Evolutionary conservation across 805 yeast genomes (phyloP).

Genomic region (Saccharomyces mikatae): DNA sequence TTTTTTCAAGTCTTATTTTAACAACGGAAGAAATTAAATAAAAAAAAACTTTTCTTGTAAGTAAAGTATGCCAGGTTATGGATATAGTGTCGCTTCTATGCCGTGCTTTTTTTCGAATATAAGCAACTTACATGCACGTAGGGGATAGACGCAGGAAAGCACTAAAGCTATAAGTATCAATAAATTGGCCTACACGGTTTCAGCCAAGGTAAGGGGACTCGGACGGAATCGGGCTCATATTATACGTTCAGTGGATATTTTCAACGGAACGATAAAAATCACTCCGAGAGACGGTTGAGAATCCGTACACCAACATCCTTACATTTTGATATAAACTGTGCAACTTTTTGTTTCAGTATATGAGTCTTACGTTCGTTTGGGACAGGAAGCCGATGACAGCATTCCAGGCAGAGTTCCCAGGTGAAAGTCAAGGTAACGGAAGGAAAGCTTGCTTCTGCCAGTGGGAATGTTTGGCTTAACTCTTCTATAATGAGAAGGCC

Average conservation of each 20-base stretch:
- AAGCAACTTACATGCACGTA: neutral
- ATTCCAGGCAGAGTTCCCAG: neutral
- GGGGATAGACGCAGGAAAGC: conserved; percentile 1
- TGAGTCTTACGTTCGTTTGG: neutral
- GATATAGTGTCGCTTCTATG: neutral
- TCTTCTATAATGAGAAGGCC: neutral
- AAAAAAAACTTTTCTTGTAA: neutral
- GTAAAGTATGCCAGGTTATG: neutral
- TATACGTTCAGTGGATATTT: neutral
- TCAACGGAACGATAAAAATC: neutral
- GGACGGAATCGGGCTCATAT: neutral
- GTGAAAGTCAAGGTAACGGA: neutral
- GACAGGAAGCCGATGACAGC: neutral
- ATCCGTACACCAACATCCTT: neutral
- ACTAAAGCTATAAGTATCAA: neutral
- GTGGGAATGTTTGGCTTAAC: neutral
- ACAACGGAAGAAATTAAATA: neutral
- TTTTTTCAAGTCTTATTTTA: neutral
- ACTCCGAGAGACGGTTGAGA: neutral
- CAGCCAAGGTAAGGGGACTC: neutral
- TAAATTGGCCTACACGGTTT: neutral
- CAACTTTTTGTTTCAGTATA: neutral
- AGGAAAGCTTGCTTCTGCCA: neutral
- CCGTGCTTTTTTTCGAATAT: neutral
- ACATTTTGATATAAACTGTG: neutral